Evolutionary conservation across 2,329 filamentous ascomycete genomes (phyloP), one percentile per base, ranked within the genome.

Genomic region (Arthrobotrys musiformis): DNA sequence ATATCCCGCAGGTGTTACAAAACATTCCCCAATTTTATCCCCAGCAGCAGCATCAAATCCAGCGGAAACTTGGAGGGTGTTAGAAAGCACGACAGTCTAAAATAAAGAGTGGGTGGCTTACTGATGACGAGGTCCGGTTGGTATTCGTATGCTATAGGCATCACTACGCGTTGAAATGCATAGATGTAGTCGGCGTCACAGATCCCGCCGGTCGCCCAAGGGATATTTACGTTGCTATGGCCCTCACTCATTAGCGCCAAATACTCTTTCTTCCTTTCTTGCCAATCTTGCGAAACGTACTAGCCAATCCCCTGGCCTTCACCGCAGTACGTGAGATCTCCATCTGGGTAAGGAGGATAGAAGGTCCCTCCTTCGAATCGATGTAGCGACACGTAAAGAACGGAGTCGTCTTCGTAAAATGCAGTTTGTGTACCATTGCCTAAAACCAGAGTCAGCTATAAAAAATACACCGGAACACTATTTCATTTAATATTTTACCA

Each of bases 171-270:
- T 81, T 99, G 94, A 81, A 99, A 99, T 0, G 95, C 95, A 58
- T 93, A 94, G 85, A 99, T 89, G 83, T 99, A 99, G 83, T 99
- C 95, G 3, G 93, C 94, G 83, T 99, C 95, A 0, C 93, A 93
- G 93, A 99, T 97, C 0, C 89, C 89, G 79, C 89, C 86, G 33
- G 75, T 86, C 44, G 85, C 91, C 90, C 90, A 91, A 0, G 90
- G 90, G 66, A 91, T 89, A 80, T 91, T 91, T 76, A 91, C 86
- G 78, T 91, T 91, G 78, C 86, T 87, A 68, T 26, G 64, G 13
- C 19, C n/a, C 33, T 35, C 52, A 81, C 81, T 78, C 52, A 22
- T 72, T 61, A 68, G 60, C 62, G 30, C 28, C 19, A 56, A 9
- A 33, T 9, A 52, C n/a, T 46, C 13, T 1, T 42, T 8, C 15